Evolutionary conservation across 345 rosid genomes (phyloP), one percentile per base, ranked within the genome.

Genomic region (Aquilaria malaccensis): DNA sequence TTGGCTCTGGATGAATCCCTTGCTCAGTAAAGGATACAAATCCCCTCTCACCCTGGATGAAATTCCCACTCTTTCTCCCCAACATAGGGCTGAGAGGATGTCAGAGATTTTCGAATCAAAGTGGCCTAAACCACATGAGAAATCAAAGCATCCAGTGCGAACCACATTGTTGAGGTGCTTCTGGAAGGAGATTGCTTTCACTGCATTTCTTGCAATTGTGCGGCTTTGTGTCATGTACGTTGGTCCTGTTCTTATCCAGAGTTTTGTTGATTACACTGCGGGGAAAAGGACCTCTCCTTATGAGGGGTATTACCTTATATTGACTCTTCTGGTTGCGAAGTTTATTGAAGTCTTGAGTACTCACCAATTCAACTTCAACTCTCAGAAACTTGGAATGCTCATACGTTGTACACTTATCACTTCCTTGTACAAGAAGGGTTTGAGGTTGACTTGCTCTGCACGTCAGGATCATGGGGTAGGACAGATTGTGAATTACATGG

Each of bases 401-500:
- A 89, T 93, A 52, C 78, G 98, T 59, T 85, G 83, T 12, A 80
- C 96, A 9, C 90, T 89, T n/a, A 79, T 89, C 63, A 87, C 96
- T 56, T 80, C 94, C 30, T 58, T 89, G 45, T 93, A 89, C 84
- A 80, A 61, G 70, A 93, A 93, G 69, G 97, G 98, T 3, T 55
- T 89, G 58, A 76, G 82, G 62, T 70, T 93, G 45, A 74, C 97
- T 0, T 83, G 94, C 69, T 93, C 97, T 11, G 91, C 96, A 41
- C 85, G 97, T 29, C 97, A 93, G 64, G 81, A 80, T 62, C 98
- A 93, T 55, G 98, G 98, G 9, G 94, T 93, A 1, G 97, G 98
- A 13, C 98, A 89, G 72, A 93, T 89, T 52, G 98, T 93, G 67
- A 93, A 93, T 64, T 93, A 93, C 79, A 93, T 93, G 98, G 91